Conservation (phyloP, 345 rosid species). For the Reutealis trisperma region DNA sequence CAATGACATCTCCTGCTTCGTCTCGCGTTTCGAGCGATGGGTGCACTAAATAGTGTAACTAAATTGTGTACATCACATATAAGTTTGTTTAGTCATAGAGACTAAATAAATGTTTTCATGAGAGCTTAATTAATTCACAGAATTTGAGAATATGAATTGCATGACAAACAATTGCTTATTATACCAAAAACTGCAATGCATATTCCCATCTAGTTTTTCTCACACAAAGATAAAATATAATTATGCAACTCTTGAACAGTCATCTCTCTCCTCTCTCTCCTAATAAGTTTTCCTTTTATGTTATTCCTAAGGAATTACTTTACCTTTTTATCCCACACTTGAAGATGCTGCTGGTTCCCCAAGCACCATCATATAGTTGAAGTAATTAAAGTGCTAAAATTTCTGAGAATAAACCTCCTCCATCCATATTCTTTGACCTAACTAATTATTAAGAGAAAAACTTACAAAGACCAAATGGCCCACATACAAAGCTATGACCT, state of each 20-base stretch:
- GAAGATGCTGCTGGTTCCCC: background rate
- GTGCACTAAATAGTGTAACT: background rate
- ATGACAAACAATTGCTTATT: too few species aligned
- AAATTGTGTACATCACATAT: background rate
- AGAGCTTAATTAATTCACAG: background rate
- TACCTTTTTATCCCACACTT: background rate
- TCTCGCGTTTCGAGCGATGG: background rate
- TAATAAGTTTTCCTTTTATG: background rate
- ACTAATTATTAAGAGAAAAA: background rate
- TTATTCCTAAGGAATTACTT: background rate
- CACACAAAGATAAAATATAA: too few species aligned
- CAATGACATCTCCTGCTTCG: constrained; percentile 6
- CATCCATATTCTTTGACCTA: constrained; percentile 12
- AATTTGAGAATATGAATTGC: too few species aligned
- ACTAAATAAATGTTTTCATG: background rate
- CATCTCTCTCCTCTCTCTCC: background rate
- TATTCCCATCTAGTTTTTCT: too few species aligned
- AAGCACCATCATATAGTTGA: background rate
- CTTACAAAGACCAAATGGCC: constrained; percentile 11
- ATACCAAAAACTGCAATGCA: too few species aligned
- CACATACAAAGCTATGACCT: constrained; percentile 22
- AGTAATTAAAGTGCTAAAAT: constrained; percentile 3
- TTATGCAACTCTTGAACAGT: too few species aligned
- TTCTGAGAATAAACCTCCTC: constrained; percentile 10
- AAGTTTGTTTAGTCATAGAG: too few species aligned